Conservation (phyloP, 352 stramenopile genomes). For the Pythium inflatum region DNA sequence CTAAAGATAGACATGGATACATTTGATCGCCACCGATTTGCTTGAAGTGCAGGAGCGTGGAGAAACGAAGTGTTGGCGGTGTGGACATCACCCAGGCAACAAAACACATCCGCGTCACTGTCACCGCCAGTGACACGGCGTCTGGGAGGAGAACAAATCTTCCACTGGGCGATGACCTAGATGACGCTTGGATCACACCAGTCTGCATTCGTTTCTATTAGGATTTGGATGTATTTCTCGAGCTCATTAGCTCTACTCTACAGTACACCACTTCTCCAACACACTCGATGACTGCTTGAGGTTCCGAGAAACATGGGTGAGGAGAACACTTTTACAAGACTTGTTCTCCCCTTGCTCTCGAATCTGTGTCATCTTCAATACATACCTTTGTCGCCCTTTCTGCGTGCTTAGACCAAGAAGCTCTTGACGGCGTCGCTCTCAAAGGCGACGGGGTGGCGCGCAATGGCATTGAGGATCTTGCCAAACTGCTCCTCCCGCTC, state of each 20-base stretch:
- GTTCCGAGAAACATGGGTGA: neutral
- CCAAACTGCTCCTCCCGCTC: slow-evolving; percentile 64
- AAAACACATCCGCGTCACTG: no score
- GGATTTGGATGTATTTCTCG: neutral
- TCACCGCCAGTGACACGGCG: no score
- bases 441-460: slow-evolving; percentile 51
- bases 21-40: slow-evolving; percentile 5
- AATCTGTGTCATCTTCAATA: slow-evolving; percentile 13
- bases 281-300: neutral
- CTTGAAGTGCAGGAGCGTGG: slow-evolving; percentile 21
- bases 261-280: slow-evolving; percentile 2
- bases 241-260: neutral
- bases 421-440: slow-evolving; percentile 51
- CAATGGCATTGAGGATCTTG: slow-evolving; percentile 69
- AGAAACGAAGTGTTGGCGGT: no score
- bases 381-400: slow-evolving; percentile 2
- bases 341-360: neutral
- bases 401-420: slow-evolving; percentile 46
- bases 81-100: no score
- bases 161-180: no score
- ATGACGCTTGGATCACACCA: no score
- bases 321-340: neutral
- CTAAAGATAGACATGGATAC: slow-evolving; percentile 28
- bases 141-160: no score
- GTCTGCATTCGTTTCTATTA: neutral